Evolutionary conservation across 2,329 filamentous ascomycete species (phyloP), one percentile per base, ranked within the genome.

Genomic region (Hortaea sp.): DNA sequence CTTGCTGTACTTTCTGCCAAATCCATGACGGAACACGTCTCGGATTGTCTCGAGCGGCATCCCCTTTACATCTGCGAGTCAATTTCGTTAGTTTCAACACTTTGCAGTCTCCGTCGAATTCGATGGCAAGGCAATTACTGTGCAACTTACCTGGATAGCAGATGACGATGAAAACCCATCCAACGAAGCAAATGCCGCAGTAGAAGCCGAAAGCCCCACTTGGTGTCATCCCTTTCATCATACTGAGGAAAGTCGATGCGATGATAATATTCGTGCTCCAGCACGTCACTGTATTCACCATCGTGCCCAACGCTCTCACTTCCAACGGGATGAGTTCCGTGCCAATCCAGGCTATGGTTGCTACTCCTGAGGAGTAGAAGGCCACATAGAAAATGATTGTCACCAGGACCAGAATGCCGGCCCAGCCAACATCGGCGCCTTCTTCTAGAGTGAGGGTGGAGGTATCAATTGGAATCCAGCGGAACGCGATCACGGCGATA

Each of bases 401-500:
- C 7, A 71, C 64, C 2, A 73, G 57, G 29, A 71, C 61, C 4
- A 71, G 30, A 58, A 59, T 13, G 56, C 66, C 2, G 59, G 58
- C 49, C 63, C 64, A 49, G 20, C 57, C 62, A 39, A 68, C 57
- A 3, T 56, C 50, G 4, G 20, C 20, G 4, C 48, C 59, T 5
- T 52, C 56, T n/a, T 63, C 57, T 3, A 73, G 58, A 63, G 32
- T 35, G 32, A 51, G 43, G 5, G 49, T 51, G 37, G 49, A 42
- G 44, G 31, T 42, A 31, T 53, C 45, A 49, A 81, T 59, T 1
- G 74, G 70, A 49, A 87, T 69, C 47, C 75, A 75, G 1, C 75
- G 74, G 66, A 94, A 94, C 1, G 84, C 82, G 29, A 80, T 72
- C 0, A 85, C 82, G 11, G 85, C 84, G 3, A 84, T 62, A 1